Percentiles rank a stretch among this genome's conserved stretches.
Evolutionary conservation across 23 red algal species (phyloP).

Genomic region (Pyropia haitanensis): DNA sequence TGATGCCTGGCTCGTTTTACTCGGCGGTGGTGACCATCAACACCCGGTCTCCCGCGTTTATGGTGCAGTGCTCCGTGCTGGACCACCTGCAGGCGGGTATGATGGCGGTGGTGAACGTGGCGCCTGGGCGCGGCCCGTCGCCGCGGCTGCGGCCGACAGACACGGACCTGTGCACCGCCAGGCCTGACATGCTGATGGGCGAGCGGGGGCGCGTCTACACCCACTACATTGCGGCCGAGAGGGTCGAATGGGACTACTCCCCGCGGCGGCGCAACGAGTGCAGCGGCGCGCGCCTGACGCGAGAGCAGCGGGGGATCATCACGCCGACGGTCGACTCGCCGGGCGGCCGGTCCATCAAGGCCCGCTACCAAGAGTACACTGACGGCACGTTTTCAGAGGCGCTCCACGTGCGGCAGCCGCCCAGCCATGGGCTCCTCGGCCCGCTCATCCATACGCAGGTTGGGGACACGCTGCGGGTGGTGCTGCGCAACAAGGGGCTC

Average conservation of each 20-base stretch:
- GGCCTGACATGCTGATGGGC: background rate
- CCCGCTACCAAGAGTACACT: constrained; percentile 30
- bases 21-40: constrained; percentile 4
- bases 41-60: background rate
- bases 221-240: constrained; percentile 27
- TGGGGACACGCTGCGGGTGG: constrained; percentile 12
- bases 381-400: background rate
- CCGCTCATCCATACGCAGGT: constrained; percentile 29
- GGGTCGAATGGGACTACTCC: constrained; percentile 32
- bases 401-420: no score
- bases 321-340: constrained; percentile 8
- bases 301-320: constrained; percentile 7
- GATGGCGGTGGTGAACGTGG: constrained; percentile 12
- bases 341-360: constrained; percentile 20
- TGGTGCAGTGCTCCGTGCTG: constrained; percentile 11
- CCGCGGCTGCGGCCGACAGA: no score
- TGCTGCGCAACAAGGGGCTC: constrained; percentile 13
- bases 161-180: no score
- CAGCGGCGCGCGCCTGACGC: constrained; percentile 7
- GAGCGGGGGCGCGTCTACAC: constrained; percentile 10
- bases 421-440: constrained; percentile 9
- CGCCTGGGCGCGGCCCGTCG: no score
- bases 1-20: constrained; percentile 24
- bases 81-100: constrained; percentile 24
- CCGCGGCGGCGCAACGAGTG: constrained; percentile 16